Conservation (phyloP, 305 asterid species). For the Fraxinus xanthoxyloides region DNA sequence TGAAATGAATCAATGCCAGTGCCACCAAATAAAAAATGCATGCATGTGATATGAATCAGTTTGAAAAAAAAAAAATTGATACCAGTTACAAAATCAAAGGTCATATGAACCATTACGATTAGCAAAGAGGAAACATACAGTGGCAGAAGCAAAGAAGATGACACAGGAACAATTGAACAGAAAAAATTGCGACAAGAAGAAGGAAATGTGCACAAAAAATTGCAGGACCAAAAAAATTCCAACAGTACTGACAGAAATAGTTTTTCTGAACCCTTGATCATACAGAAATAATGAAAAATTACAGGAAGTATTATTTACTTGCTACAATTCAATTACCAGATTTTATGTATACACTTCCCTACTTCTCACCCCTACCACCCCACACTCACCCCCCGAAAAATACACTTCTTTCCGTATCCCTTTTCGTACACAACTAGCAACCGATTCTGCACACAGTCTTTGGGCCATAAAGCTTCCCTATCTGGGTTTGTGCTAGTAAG, state of each 20-base stretch:
- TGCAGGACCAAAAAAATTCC: neutral
- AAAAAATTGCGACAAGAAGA: neutral
- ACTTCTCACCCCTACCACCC: too few relatives aligned
- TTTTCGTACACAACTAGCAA: neutral
- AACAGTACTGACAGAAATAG: too few relatives aligned
- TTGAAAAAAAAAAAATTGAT: too few relatives aligned
- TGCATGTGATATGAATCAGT: too few relatives aligned
- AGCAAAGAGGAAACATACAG: neutral
- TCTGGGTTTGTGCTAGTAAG: too few relatives aligned
- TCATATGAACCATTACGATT: neutral
- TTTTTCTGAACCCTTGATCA: too few relatives aligned
- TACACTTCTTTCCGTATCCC: neutral
- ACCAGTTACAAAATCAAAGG: neutral
- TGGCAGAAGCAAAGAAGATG: neutral
- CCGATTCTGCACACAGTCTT: neutral
- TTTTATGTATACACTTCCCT: neutral
- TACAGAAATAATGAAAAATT: neutral
- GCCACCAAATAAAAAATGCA: too few relatives aligned
- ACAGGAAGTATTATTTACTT: too few relatives aligned
- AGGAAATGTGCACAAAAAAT: neutral
- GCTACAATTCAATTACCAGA: too few relatives aligned
- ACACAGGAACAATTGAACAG: neutral
- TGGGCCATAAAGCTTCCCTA: too few relatives aligned
- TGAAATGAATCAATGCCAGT: too few relatives aligned
- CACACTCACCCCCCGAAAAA: neutral